These are phyloP conservation scores for Wickerhamomyces bovis DNA, from an alignment of 805 yeast genomes.

Conservation along the genomic window DNA sequence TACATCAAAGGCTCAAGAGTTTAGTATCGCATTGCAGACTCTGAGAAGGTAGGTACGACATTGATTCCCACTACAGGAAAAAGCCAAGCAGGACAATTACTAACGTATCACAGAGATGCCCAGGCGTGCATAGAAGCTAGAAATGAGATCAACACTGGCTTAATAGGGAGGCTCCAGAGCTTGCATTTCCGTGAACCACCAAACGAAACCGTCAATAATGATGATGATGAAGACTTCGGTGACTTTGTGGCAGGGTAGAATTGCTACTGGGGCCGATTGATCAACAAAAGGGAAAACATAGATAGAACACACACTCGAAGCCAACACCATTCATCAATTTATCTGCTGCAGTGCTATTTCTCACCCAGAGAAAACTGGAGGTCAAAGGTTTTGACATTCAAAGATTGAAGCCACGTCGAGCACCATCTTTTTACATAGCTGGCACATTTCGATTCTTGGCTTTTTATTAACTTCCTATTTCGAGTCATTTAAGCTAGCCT, in stretches of 20 bases:
- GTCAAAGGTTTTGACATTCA: too few relatives aligned
- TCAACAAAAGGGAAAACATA: neutral
- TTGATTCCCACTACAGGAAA: neutral
- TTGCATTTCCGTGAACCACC: neutral
- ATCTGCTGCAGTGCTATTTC: too few relatives aligned
- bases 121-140: neutral
- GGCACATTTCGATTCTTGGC: neutral
- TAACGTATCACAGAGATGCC: conserved; percentile 1
- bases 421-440: neutral
- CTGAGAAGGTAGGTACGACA: conserved; percentile 19
- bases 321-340: too few relatives aligned
- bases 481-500: neutral
- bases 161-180: neutral
- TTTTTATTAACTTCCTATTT: too few relatives aligned
- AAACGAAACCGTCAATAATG: conserved; percentile 1
- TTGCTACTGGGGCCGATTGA: neutral
- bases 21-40: conserved; percentile 31
- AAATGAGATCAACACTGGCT: neutral
- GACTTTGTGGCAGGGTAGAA: conserved; percentile 16
- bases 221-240: conserved; percentile 22
- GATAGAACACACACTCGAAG: too few relatives aligned
- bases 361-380: too few relatives aligned
- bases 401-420: too few relatives aligned
- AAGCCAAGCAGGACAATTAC: neutral
- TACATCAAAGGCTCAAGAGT: conserved; percentile 28